Conservation (phyloP, 148 eudicot species). For the Cornus florida region DNA sequence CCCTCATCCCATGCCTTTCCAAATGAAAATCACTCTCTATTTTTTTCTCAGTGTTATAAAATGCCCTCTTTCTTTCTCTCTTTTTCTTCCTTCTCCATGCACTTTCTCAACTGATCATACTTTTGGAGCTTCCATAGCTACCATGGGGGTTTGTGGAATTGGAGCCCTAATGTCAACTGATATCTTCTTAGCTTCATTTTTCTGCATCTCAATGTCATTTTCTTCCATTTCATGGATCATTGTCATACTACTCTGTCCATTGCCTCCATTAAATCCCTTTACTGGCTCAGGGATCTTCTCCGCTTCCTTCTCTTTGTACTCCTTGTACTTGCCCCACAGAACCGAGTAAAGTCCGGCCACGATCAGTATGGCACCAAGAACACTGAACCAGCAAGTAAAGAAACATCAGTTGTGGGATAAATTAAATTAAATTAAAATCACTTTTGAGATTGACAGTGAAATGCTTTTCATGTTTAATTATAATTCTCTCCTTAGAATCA, state of each 20-base stretch:
- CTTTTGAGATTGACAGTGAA: too few relatives aligned
- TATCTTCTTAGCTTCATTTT: slow-evolving; percentile 11
- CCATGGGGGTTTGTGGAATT: slow-evolving; percentile 37
- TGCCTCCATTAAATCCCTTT: slow-evolving; percentile 23
- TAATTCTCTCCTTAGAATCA: too few relatives aligned
- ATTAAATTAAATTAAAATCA: too few relatives aligned
- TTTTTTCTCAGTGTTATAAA: neutral
- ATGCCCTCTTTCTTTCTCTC: neutral
- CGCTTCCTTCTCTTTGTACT: slow-evolving; percentile 54
- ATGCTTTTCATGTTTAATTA: too few relatives aligned
- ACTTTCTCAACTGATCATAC: neutral
- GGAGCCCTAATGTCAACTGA: slow-evolving; percentile 39
- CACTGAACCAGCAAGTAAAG: slow-evolving; percentile 31
- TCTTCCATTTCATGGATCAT: slow-evolving; percentile 43
- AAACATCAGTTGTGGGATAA: slow-evolving; percentile 17
- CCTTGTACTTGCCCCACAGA: slow-evolving; percentile 94
- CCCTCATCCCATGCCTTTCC: neutral
- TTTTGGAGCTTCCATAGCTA: slow-evolving; percentile 39
- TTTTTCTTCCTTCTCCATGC: neutral
- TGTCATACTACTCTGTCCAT: slow-evolving; percentile 18
- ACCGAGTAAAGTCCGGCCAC: slow-evolving; percentile 81
- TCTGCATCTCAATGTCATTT: slow-evolving; percentile 31
- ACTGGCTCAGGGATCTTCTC: slow-evolving; percentile 44
- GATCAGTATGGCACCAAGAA: slow-evolving; percentile 65
- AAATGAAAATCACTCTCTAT: neutral